phyloP scores from a whole-genome alignment of 495 filamentous ascomycete species.

The Gamarada debralockiae region DNA sequence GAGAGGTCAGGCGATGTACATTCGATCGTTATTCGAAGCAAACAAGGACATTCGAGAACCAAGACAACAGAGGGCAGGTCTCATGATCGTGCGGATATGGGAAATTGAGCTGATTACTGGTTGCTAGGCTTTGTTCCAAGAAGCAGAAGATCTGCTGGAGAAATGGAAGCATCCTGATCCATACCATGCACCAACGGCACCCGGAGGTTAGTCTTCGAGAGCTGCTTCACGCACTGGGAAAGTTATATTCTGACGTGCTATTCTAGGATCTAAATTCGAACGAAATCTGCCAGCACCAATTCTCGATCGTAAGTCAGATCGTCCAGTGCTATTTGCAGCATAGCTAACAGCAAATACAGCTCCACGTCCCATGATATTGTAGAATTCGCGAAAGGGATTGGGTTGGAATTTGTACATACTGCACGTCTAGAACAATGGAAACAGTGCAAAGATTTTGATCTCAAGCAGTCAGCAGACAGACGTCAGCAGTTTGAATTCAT shows the following conservation, averaged over 20 bases:
- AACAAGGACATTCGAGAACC: constrained; percentile 85
- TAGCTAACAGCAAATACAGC: constrained; percentile 28
- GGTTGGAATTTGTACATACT: constrained; percentile 11
- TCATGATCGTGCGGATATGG: not conserved
- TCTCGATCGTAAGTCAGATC: constrained; percentile 65
- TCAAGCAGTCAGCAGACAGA: too few species aligned
- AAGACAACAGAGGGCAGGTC: constrained; percentile 75
- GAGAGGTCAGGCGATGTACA: constrained; percentile 93
- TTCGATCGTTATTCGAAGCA: constrained; percentile 91
- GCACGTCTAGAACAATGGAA: not conserved
- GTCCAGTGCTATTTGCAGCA: not conserved
- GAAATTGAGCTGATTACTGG: not conserved
- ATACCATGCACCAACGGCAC: constrained; percentile 81
- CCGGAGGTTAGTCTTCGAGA: constrained; percentile 68
- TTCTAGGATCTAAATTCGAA: constrained; percentile 88
- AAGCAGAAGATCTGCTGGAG: constrained; percentile 83
- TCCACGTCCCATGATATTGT: constrained; percentile 26
- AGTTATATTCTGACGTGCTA: not conserved
- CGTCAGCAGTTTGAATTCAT: too few species aligned
- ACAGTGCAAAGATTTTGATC: too few species aligned
- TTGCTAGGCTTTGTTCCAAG: constrained; percentile 67
- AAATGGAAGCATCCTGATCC: constrained; percentile 98
- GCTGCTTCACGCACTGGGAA: too few species aligned
- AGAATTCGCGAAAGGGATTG: constrained; percentile 10
- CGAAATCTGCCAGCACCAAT: constrained; percentile 80